Evolutionary conservation across 2,329 filamentous ascomycete genomes (phyloP), one percentile per base, ranked within the genome.

Genomic region (Chrysoporthe austroafricana): DNA sequence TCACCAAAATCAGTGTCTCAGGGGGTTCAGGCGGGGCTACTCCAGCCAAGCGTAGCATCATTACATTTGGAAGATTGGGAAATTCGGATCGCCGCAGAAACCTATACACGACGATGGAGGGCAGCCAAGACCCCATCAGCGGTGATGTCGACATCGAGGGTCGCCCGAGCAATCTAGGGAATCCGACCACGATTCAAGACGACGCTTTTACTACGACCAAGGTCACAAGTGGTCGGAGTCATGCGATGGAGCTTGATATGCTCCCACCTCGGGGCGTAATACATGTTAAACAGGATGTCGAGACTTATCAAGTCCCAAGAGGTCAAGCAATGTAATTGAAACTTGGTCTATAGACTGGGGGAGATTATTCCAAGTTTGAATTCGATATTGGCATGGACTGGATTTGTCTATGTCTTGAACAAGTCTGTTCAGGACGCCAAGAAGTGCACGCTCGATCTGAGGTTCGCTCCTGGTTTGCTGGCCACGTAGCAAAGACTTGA

Each of bases 41-140:
- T n/a, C 36, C 60, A 16, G 44, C 16, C 8, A 32, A 50, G 14
- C 32, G 9, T 8, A 62, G 60, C 46, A 52, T 62, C 9, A 14
- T 62, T 13, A 62, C 60, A 39, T 62, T 62, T 26, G 60, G 60
- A n/a, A 62, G 60, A 14, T 32, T 62, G n/a, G 60, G 60, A 11
- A n/a, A n/a, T 26, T 50, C 48, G 4, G 60, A 14, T 8, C 44
- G 60, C 21, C 26, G 26, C 14, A 32, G 44, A 48, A 52, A 52
- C 18, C 26, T 36, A 18, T 62, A 62, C 34, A 52, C 44, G 13
- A 62, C 44, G 32, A 62, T 62, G n/a, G 48, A 62, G 1, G 60
- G 32, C n/a, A 62, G 60, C 32, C 44, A 62, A 36, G 32, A 42
- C 14, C 7, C 26, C 13, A 50, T 52, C 60, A n/a, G 44, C 44